Evolutionary conservation across 2,329 filamentous ascomycete species (phyloP), one percentile per base, ranked within the genome.

Genomic region (Pyrenophora seminiperda): DNA sequence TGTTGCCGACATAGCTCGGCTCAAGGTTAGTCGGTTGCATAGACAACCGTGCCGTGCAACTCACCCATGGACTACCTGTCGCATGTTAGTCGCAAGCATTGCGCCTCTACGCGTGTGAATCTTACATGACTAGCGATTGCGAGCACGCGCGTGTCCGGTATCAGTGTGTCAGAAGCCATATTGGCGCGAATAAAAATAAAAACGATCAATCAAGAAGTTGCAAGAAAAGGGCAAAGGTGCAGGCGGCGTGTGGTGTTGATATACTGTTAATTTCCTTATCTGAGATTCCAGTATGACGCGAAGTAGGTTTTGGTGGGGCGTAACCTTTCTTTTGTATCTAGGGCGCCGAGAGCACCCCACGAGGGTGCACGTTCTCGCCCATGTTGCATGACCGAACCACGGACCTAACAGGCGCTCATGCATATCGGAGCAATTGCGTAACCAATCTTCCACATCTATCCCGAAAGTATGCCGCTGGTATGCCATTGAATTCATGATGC

Each of bases 121-220:
- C 87, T 76, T 88, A 97, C 92, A 92, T 97, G 92, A 76, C 92
- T 97, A 72, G 92, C 91, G 64, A 97, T 84, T 50, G 92, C 91
- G 70, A 97, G 81, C 55, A 97, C 91, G 65, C 81, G 78, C 42
- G 83, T 86, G 61, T 86, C 83, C 18, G 84, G 83, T 40, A 85
- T 76, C 46, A 75, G 63, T 37, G 62, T 62, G 53, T 78, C 75
- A 41, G 65, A 62, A 33, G 62, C 62, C 68, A 69, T 73, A 7
- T 22, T 44, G 38, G 40, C 32, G 41, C 49, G 41, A 22, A 54
- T 44, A 49, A 38, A 37, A 19, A 19, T 14, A n/a, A 14, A 4
- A 34, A 14, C 9, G 34, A 14, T 22, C 30, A 36, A 39, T 33
- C 30, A 22, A 47, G 9, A 30, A 4, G 11, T 41, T 15, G 17